These are phyloP conservation scores for Ogataea zsoltii DNA, from an alignment of 805 yeast genomes.

Conservation along the genomic window DNA sequence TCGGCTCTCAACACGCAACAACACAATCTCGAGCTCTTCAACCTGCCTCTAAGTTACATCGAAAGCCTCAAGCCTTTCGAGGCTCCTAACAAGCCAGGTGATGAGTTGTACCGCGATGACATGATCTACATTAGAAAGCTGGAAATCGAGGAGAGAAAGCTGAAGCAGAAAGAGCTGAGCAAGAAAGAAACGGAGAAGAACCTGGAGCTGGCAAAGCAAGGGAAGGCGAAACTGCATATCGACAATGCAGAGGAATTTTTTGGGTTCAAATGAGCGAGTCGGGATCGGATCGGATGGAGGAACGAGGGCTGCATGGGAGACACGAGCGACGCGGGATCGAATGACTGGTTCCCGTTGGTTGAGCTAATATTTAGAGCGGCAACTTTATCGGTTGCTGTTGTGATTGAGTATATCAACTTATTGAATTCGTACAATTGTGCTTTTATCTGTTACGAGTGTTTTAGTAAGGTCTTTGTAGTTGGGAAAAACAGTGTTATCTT, in stretches of 20 bases:
- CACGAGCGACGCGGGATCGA: no score
- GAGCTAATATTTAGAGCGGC: no score
- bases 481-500: no score
- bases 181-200: constrained; percentile 19
- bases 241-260: constrained; percentile 34
- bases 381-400: no score
- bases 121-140: constrained; percentile 32
- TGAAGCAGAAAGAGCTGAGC: constrained; percentile 17
- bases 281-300: no score
- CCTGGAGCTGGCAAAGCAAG: constrained; percentile 27
- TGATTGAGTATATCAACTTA: no score
- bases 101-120: constrained; percentile 35
- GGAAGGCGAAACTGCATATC: constrained; percentile 25
- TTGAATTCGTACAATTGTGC: no score
- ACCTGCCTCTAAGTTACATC: constrained; percentile 32
- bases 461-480: no score
- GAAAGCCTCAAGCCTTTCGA: constrained; percentile 22
- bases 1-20: constrained; percentile 36
- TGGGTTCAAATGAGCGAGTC: constrained; percentile 28
- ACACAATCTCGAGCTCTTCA: constrained; percentile 35
- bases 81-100: constrained; percentile 30
- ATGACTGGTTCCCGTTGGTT: no score
- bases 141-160: constrained; percentile 31
- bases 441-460: no score
- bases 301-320: no score